Conservation (phyloP, 2,329 filamentous ascomycete species). For the Claviceps purpurea region DNA sequence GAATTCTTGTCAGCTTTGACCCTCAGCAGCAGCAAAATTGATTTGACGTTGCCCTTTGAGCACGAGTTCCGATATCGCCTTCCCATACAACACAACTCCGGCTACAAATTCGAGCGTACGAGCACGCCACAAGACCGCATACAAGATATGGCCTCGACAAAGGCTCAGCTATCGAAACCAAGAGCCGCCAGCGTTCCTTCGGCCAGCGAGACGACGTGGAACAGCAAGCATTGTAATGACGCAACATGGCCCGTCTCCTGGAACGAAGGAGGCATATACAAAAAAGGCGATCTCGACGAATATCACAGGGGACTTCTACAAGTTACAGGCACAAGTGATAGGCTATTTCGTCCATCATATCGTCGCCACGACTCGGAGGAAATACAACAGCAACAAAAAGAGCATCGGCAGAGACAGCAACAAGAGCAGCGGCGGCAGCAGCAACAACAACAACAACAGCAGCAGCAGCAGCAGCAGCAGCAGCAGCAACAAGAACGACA, state of each 20-base stretch:
- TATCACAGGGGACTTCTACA: slow-evolving; percentile 3
- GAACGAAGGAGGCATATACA: background rate
- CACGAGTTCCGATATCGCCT: background rate
- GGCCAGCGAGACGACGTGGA: background rate
- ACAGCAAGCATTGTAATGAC: background rate
- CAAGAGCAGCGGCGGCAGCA: background rate
- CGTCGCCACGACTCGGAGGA: background rate
- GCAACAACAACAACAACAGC: background rate
- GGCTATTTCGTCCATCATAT: background rate
- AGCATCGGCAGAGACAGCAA: background rate
- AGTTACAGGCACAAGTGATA: background rate
- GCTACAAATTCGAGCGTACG: too few relatives aligned
- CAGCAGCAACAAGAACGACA: background rate
- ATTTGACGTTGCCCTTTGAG: slow-evolving; percentile 3
- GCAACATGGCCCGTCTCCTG: background rate
- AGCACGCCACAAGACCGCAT: background rate
- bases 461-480: background rate
- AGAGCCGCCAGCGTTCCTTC: background rate
- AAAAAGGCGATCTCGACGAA: background rate
- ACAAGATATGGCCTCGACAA: background rate
- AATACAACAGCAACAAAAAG: background rate
- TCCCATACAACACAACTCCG: background rate
- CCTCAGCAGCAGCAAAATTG: background rate
- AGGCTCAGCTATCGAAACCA: background rate
- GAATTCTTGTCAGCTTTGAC: slow-evolving; percentile 1